Evolutionary conservation across 306 rosid species (phyloP).

Genomic region (Dalbergia oliveri): DNA sequence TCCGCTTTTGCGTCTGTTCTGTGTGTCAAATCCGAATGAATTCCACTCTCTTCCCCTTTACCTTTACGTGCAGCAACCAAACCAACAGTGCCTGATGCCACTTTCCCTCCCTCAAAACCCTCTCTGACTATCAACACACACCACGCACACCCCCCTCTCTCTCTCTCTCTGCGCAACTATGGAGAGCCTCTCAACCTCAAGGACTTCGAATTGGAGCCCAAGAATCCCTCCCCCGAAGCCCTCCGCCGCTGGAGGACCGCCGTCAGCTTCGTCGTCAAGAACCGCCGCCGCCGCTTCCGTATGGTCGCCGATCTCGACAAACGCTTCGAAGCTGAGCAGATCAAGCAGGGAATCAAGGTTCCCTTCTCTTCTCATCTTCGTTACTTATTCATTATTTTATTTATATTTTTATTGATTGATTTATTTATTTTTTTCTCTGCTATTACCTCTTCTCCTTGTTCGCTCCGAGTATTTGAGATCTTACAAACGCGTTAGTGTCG

Average conservation of each 20-base stretch:
- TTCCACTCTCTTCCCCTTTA: too few species aligned
- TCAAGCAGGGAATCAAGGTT: constrained; percentile 76
- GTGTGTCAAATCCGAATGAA: too few species aligned
- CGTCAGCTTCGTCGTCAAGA: constrained; percentile 78
- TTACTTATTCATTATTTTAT: not conserved
- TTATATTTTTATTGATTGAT: not conserved
- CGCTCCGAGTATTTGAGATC: not conserved
- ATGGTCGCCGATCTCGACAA: constrained; percentile 82
- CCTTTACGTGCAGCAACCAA: too few species aligned
- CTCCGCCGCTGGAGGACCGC: constrained; percentile 77
- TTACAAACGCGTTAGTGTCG: not conserved
- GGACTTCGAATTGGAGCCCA: constrained; percentile 71
- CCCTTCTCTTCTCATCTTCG: not conserved
- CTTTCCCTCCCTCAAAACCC: not conserved
- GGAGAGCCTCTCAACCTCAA: constrained; percentile 52
- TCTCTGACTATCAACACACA: not conserved
- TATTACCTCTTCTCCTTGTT: not conserved
- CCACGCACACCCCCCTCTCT: too few species aligned
- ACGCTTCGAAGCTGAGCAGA: constrained; percentile 67
- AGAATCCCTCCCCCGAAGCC: constrained; percentile 65
- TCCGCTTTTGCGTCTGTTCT: too few species aligned
- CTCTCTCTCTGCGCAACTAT: constrained; percentile 23
- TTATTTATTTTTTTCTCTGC: too few species aligned
- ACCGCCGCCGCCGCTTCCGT: constrained; percentile 82
- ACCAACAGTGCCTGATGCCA: too few species aligned